Percentiles rank a stretch among this genome's conserved stretches.
These are phyloP conservation scores for Stagonosporopsis tanaceti DNA, from an alignment of 2,329 filamentous ascomycete species.

Conservation along the genomic window DNA sequence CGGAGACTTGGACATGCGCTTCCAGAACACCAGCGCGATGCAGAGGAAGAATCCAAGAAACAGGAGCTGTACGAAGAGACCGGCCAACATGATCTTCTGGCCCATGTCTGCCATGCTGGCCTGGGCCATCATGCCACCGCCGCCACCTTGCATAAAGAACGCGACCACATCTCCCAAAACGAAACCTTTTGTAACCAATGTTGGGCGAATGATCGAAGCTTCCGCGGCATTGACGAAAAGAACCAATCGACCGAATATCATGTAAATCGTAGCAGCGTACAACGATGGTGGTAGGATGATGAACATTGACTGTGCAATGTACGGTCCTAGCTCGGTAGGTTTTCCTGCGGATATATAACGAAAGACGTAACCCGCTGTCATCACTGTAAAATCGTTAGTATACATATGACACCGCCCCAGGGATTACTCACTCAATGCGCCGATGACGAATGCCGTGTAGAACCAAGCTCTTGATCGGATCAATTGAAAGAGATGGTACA, in stretches of 20 bases:
- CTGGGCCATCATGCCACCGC: constrained; percentile 36
- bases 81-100: constrained; percentile 34
- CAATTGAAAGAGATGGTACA: constrained; percentile 30
- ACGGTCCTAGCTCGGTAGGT: constrained; percentile 30
- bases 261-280: constrained; percentile 57
- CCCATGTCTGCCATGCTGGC: constrained; percentile 24
- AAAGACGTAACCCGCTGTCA: constrained; percentile 28
- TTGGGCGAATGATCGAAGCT: constrained; percentile 52
- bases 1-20: constrained; percentile 29
- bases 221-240: constrained; percentile 49
- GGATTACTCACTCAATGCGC: constrained; percentile 26
- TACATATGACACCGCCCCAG: too few relatives aligned
- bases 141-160: constrained; percentile 58
- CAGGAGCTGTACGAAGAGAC: constrained; percentile 35
- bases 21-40: constrained; percentile 33
- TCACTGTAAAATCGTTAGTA: constrained; percentile 26
- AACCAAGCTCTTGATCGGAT: constrained; percentile 33
- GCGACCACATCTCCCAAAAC: constrained; percentile 62
- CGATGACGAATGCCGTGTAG: constrained; percentile 30
- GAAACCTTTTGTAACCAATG: constrained; percentile 62
- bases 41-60: constrained; percentile 36
- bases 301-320: constrained; percentile 50
- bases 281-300: constrained; percentile 54
- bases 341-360: constrained; percentile 29
- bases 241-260: constrained; percentile 53